Evolutionary conservation across 2,329 filamentous ascomycete genomes (phyloP), one percentile per base, ranked within the genome.

Genomic region (Claviceps sp.): DNA sequence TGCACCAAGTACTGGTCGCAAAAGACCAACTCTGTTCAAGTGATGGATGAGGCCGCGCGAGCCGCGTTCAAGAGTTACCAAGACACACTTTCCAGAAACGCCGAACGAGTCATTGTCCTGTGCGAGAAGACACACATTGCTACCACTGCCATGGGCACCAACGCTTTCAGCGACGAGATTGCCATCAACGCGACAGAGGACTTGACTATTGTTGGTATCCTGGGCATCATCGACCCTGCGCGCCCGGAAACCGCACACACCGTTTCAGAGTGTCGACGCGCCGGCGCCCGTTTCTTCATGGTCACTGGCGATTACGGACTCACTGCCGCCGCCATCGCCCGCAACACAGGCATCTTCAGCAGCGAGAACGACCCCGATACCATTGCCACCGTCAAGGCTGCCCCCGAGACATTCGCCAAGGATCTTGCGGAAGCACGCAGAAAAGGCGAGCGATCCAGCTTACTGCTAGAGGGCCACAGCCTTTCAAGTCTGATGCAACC

Each of bases 261-360:
- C 0, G 69, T 73, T 7, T 58, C 60, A 2, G 63, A 71, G 51
- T 72, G 69, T 4, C 69, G 68, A n/a, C 68, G 66, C 20, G 72
- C 69, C 26, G 71, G 72, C 45, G 67, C 70, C 2, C 65, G 71
- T 14, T 72, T 72, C 56, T 69, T 72, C 56, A 73, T 74, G 70
- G 72, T 74, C n/a, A 73, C 72, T 2, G 70, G 70, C 16, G 69
- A 72, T 54, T 72, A 72, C 53, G 71, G 65, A 22, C 65, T 79
- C 49, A 85, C 81, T 5, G 81, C 81, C 0, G 79, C 79, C 47
- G 79, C 81, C 13, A 85, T 85, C 56, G 81, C 81, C 5, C 72
- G 75, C 56, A 79, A 83, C 61, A 82, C 79, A 58, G 80, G 80
- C 38, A 84, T 85, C 56, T 79, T 78, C 58, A 80, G 78, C 18